phyloP scores from a whole-genome alignment of 768 basidiomycete genomes.

The Boletus patriciae region DNA sequence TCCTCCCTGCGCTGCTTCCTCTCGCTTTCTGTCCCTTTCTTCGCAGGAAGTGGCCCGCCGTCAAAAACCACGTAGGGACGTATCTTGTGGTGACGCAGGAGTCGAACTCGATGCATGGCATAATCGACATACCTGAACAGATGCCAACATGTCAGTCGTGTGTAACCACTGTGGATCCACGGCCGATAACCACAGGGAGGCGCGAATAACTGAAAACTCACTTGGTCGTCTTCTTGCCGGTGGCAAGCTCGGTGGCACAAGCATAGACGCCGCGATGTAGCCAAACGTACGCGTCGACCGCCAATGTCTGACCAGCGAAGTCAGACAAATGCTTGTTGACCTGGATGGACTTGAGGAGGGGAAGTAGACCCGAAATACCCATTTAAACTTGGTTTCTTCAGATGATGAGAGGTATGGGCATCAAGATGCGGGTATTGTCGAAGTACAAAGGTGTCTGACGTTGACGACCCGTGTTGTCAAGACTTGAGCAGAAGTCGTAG shows the following conservation, averaged over 20 bases:
- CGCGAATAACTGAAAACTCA: constrained; percentile 40
- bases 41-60: constrained; percentile 93
- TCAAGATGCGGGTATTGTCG: constrained; percentile 4
- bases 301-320: constrained; percentile 80
- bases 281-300: constrained; percentile 96
- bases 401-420: neutral
- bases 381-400: constrained; percentile 41
- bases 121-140: constrained; percentile 87
- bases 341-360: constrained; percentile 89
- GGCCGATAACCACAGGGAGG: neutral
- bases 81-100: constrained; percentile 82
- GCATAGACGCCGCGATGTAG: constrained; percentile 85
- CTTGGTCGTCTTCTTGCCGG: constrained; percentile 81
- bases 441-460: constrained; percentile 1
- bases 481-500: neutral
- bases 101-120: constrained; percentile 87
- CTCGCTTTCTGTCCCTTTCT: constrained; percentile 83
- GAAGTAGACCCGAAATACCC: constrained; percentile 91
- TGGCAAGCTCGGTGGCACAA: constrained; percentile 89
- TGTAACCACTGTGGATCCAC: neutral
- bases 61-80: constrained; percentile 94
- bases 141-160: constrained; percentile 6
- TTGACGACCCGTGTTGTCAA: neutral
- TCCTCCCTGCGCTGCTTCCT: constrained; percentile 77
- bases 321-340: constrained; percentile 74